Base-by-base conservation (phyloP, 805 yeast species). In the Ascoidea rubescens region DNA sequence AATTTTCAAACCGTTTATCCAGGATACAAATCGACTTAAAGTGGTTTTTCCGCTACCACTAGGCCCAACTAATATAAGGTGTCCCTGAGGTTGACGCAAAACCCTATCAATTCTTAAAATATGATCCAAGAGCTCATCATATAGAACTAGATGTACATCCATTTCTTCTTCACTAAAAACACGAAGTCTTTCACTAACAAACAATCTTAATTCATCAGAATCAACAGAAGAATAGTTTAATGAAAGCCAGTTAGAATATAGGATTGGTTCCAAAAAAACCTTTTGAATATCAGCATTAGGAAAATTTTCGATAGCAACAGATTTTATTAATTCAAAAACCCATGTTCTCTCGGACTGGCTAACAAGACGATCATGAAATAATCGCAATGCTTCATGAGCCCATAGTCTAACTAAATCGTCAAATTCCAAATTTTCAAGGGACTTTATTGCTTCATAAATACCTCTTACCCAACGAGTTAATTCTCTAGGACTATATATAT, bases 401-500 rank as follows among this genome's bases (percentile, higher is more conserved):
- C 93, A 85, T 0, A 89, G 54, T 46, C 88, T 67, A 0, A 84
- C 62, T 21, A 88, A 62, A 0, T 71, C 74, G 4, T 67, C 65
- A 28, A 80, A 59, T 0, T 64, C 54, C 5, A 71, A 56, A 12
- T 66, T 61, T 1, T 69, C 71, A 2, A 65, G 63, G 6, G 65
- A 68, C 51, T 59, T 64, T 37, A 76, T 58, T 0, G 80, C 78
- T 43, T 74, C 76, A 48, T 78, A 72, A 1, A 90, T 64, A n/a
- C 96, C 95, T 53, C 84, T 73, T 1, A 79, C 71, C 95, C 96
- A 87, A 53, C 98, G 70, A 0, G 97, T 88, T 12, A 90, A 71
- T 62, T 90, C 98, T 63, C 98, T 79, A 0, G 98, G 98, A 28
- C 95, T 82, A 61, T 83, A 84, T 0, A 87, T 68, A 59, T 88